Conservation (phyloP, 805 yeast species). For the Komagataella pastoris region DNA sequence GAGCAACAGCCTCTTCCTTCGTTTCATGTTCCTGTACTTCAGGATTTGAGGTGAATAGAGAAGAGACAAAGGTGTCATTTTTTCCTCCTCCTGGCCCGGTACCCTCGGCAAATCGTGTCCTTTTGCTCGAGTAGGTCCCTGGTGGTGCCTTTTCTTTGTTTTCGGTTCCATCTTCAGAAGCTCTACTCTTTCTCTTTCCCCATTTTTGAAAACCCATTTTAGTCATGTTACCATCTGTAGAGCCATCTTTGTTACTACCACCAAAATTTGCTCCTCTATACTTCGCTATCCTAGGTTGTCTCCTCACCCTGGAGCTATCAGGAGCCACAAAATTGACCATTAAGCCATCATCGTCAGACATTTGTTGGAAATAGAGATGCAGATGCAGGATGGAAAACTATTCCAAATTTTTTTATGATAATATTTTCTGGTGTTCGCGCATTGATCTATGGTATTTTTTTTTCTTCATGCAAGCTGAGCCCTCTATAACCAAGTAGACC, state of each 20-base stretch:
- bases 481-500: not conserved
- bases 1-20: constrained; percentile 3
- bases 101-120: not conserved
- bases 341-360: constrained; percentile 47
- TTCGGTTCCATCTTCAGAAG: not conserved
- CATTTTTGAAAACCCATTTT: constrained; percentile 2
- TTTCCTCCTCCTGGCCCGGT: constrained; percentile 27
- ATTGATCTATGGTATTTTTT: not conserved
- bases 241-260: constrained; percentile 31
- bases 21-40: constrained; percentile 28
- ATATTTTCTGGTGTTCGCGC: not conserved
- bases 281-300: constrained; percentile 71
- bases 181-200: constrained; percentile 1
- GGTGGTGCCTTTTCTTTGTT: constrained; percentile 2
- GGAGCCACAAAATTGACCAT: constrained; percentile 48
- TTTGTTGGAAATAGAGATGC: not conserved
- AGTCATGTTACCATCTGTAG: constrained; percentile 7
- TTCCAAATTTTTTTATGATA: constrained; percentile 2
- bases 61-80: constrained; percentile 64
- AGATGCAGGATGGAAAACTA: not conserved
- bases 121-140: constrained; percentile 1
- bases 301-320: constrained; percentile 15
- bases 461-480: not conserved
- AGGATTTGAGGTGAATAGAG: constrained; percentile 66
- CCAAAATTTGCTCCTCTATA: constrained; percentile 51